A percentile compares a stretch with the other conserved stretches of the same genome.
These are phyloP conservation scores for Acanthochlamys bracteata DNA, from an alignment of 106 monocot species.

Conservation along the genomic window DNA sequence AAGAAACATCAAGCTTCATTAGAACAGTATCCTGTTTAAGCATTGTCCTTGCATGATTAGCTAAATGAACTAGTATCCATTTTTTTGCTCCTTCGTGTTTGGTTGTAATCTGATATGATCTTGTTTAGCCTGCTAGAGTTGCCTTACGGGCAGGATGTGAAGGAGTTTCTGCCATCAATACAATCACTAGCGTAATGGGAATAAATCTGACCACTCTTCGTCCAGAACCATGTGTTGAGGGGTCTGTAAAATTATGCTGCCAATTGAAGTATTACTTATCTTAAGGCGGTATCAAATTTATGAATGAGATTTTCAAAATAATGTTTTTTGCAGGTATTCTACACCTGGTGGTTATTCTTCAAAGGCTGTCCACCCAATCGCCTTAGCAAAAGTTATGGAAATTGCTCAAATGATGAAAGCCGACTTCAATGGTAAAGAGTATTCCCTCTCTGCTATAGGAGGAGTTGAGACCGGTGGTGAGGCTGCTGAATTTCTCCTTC, in stretches of 20 bases:
- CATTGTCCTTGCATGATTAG: too few relatives aligned
- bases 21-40: too few relatives aligned
- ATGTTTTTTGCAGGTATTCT: constrained; percentile 59
- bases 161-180: constrained; percentile 93
- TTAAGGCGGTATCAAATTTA: too few relatives aligned
- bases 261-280: too few relatives aligned
- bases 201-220: constrained; percentile 86
- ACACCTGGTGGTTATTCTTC: constrained; percentile 97
- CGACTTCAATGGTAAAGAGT: constrained; percentile 47
- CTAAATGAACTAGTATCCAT: background rate
- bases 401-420: constrained; percentile 91
- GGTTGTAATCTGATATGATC: too few relatives aligned
- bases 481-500: constrained; percentile 93
- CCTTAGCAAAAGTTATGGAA: constrained; percentile 96
- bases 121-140: constrained; percentile 75
- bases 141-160: constrained; percentile 79
- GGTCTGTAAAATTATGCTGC: constrained; percentile 38
- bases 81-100: too few relatives aligned
- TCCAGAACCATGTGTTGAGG: constrained; percentile 96
- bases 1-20: too few relatives aligned
- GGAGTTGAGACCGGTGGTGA: constrained; percentile 90
- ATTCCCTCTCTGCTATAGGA: constrained; percentile 90
- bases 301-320: too few relatives aligned
- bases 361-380: constrained; percentile 93
- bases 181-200: constrained; percentile 98